Conservation (phyloP, 2,329 filamentous ascomycete species). For the Dactylonectria estremocensis region DNA sequence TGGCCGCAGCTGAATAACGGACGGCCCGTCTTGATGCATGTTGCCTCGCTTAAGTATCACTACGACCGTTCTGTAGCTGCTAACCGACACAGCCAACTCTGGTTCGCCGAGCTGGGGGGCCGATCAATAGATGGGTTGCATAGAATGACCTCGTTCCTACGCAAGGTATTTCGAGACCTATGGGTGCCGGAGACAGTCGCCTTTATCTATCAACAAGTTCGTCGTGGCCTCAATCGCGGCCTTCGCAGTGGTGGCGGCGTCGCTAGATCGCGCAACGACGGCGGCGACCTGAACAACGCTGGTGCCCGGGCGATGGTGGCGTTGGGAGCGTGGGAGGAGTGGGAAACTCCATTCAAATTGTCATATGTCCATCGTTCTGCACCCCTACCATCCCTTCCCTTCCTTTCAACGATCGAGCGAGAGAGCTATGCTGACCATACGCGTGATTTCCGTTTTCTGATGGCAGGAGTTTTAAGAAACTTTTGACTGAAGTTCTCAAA, state of each 20-base stretch:
- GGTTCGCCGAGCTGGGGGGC: too few relatives aligned
- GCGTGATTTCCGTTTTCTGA: neutral
- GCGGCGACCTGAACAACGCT: too few relatives aligned
- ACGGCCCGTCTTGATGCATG: too few relatives aligned
- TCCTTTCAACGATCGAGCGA: too few relatives aligned
- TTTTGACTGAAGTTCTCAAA: constrained; percentile 7
- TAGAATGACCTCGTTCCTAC: neutral
- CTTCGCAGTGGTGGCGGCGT: constrained; percentile 3
- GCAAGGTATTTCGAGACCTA: constrained; percentile 23
- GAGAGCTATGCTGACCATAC: neutral
- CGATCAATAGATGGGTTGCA: too few relatives aligned
- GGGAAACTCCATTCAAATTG: neutral
- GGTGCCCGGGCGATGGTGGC: constrained; percentile 3
- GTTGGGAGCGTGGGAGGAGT: constrained; percentile 4
- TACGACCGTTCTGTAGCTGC: too few relatives aligned
- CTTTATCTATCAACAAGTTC: constrained; percentile 24
- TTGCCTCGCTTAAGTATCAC: too few relatives aligned
- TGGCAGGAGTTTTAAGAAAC: constrained; percentile 1
- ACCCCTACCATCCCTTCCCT: too few relatives aligned
- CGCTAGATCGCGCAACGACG: too few relatives aligned
- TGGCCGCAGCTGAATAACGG: too few relatives aligned
- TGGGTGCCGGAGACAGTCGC: constrained; percentile 26
- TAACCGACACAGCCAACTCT: too few relatives aligned
- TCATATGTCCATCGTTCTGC: neutral
- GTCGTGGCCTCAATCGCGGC: constrained; percentile 7